Evolutionary conservation across 768 basidiomycete species (phyloP), one percentile per base, ranked within the genome.

Genomic region (Boletales sp.): DNA sequence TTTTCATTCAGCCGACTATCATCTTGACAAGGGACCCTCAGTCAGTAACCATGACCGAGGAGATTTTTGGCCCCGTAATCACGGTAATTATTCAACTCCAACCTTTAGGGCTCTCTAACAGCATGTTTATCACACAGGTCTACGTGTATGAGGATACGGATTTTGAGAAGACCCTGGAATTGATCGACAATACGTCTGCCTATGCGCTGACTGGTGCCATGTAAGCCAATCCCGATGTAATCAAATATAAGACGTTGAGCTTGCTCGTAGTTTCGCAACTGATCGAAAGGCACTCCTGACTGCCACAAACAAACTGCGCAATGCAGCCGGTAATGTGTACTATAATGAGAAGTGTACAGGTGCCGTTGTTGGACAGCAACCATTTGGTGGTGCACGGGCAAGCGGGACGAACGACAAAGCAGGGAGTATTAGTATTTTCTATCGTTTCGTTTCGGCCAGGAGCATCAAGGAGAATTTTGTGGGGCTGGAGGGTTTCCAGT

Each of bases 321-420:
- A 95, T 71, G 78, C 94, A 1, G 91, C 96, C 4, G 96, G 96
- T 3, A 99, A 97, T 68, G 84, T 95, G 49, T 99, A 99, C 75
- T 92, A 94, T 73, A 97, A 97, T 69, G 94, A 97, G 60, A 94
- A 95, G 70, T 98, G 93, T 71, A 99, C 95, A 2, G 93, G 93
- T 31, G 94, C 93, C n/a, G 90, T 91, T 43, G 93, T 98, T 33
- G 95, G 94, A 9, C 94, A 97, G 68, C 94, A 99, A 70, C 95
- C 96, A 11, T 99, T 99, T 65, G 96, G 96, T 42, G 96, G 96
- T 30, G 90, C 84, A 2, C 83, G 94, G 34, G 89, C 79, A 31
- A 91, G 88, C 63, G 95, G 96, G 28, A 99, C 95, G 55, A 98
- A 98, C 74, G 96, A 98, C 70, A 99, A 98, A 73, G 93, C 94